A percentile compares a stretch with the other conserved stretches of the same genome.
These are phyloP conservation scores for Mortierella sp. DNA, from an alignment of 371 early-diverging fungal genomes.

Conservation along the genomic window DNA sequence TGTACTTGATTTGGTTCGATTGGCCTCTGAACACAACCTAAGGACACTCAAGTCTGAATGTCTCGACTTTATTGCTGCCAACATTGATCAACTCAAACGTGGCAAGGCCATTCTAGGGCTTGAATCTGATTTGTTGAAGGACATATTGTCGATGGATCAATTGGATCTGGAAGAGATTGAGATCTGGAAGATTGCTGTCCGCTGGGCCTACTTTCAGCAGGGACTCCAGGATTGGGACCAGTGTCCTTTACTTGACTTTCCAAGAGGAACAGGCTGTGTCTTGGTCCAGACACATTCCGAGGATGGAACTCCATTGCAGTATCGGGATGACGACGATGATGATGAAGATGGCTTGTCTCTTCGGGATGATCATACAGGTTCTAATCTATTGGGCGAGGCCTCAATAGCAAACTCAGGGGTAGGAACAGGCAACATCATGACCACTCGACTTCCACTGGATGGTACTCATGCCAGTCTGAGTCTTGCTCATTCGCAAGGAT, in stretches of 20 bases:
- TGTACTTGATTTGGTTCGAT: conserved; percentile 32
- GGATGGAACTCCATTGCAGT: background rate
- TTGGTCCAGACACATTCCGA: conserved; percentile 16
- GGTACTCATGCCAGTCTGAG: no score
- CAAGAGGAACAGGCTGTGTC: conserved; percentile 37
- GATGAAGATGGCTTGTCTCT: no score
- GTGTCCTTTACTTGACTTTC: conserved; percentile 40
- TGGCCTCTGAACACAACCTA: conserved; percentile 33
- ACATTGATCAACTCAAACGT: conserved; percentile 38
- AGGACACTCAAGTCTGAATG: conserved; percentile 33
- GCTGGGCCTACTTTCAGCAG: conserved; percentile 44
- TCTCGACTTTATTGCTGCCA: conserved; percentile 44
- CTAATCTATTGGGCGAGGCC: no score
- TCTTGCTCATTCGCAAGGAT: no score
- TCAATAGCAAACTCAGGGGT: no score
- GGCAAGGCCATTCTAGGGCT: conserved; percentile 36
- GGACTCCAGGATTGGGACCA: conserved; percentile 40
- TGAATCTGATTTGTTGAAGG: conserved; percentile 38
- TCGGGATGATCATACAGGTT: no score
- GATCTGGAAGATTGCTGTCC: conserved; percentile 52
- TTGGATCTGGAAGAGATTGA: conserved; percentile 51
- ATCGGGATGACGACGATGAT: no score
- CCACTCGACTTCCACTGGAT: no score
- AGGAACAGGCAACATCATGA: no score
- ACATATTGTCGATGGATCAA: conserved; percentile 47